Evolutionary conservation across 1,284 basidiomycete species (phyloP).

Genomic region (Peniophora sp.): DNA sequence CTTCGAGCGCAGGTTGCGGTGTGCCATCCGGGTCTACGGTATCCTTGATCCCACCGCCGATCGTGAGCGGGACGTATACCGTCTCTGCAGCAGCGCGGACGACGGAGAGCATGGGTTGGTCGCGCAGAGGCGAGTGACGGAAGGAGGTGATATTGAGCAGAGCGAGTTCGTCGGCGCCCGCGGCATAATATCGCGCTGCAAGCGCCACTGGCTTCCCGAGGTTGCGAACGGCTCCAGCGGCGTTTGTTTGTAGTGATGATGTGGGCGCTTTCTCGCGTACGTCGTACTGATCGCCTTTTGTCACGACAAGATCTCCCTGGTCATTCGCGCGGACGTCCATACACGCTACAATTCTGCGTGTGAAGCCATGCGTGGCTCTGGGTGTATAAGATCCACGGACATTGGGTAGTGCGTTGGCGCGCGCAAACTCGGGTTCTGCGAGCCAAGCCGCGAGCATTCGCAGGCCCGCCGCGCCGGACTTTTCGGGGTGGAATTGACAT

Average conservation of each 20-base stretch:
- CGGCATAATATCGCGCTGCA: constrained; percentile 78
- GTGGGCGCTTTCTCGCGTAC: constrained; percentile 74
- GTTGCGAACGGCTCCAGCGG: constrained; percentile 84
- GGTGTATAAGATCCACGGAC: constrained; percentile 29
- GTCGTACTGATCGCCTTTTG: constrained; percentile 99
- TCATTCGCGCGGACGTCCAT: constrained; percentile 98
- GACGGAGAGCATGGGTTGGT: constrained; percentile 98
- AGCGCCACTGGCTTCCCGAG: constrained; percentile 96
- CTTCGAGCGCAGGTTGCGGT: constrained; percentile 79
- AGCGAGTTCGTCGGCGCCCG: constrained; percentile 94
- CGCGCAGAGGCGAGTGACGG: constrained; percentile 88
- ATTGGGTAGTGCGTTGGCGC: constrained; percentile 22
- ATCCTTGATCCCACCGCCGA: constrained; percentile 98
- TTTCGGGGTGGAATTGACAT: constrained; percentile 98
- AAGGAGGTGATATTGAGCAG: constrained; percentile 99
- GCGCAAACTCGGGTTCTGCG: constrained; percentile 39
- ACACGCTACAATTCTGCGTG: constrained; percentile 94
- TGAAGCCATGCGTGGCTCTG: constrained; percentile 56
- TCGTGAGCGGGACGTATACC: constrained; percentile 97
- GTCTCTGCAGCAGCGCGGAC: constrained; percentile 85
- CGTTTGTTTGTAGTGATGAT: constrained; percentile 17
- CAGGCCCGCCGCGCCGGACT: constrained; percentile 90
- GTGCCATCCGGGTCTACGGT: constrained; percentile 95
- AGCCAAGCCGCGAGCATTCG: constrained; percentile 83
- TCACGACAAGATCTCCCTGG: constrained; percentile 94